Conservation (phyloP, 768 basidiomycete genomes). For the Leccinum truebloodii region DNA sequence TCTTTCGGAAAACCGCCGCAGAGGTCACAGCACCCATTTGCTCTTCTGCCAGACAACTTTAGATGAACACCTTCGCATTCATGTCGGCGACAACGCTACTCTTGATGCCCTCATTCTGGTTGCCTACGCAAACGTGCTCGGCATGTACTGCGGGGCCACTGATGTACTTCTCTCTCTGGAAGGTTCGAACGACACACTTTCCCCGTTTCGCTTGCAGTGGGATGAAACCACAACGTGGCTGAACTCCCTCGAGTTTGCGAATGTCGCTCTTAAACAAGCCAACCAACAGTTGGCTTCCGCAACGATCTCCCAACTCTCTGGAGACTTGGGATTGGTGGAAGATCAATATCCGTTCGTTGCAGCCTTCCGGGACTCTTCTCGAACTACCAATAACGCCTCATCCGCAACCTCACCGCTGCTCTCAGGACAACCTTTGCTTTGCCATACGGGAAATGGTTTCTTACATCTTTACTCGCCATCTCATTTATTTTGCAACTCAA, state of each 20-base stretch:
- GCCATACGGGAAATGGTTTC: constrained; percentile 7
- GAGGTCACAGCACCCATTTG: not conserved
- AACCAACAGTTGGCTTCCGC: not conserved
- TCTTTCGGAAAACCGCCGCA: constrained; percentile 21
- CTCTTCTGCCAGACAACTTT: constrained; percentile 7
- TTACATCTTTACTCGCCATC: constrained; percentile 19
- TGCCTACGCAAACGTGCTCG: constrained; percentile 23
- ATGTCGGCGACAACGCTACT: not conserved
- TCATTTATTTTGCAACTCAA: constrained; percentile 13
- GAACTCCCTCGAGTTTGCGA: constrained; percentile 12
- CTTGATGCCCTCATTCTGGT: constrained; percentile 19
- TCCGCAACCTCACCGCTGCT: not conserved
- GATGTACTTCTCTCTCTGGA: constrained; percentile 25
- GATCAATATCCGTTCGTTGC: constrained; percentile 17
- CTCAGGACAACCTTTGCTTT: constrained; percentile 11
- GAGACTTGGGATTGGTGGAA: not conserved
- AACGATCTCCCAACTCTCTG: not conserved
- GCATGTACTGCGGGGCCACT: constrained; percentile 25
- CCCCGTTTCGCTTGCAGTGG: constrained; percentile 21
- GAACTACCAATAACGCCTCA: not conserved
- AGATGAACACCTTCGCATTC: constrained; percentile 3
- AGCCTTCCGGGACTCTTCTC: constrained; percentile 15
- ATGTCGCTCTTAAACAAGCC: constrained; percentile 6
- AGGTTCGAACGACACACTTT: not conserved
- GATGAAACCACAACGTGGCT: constrained; percentile 20